Base-by-base conservation (phyloP, 306 rosid genomes). In the Malus sylvestris region DNA sequence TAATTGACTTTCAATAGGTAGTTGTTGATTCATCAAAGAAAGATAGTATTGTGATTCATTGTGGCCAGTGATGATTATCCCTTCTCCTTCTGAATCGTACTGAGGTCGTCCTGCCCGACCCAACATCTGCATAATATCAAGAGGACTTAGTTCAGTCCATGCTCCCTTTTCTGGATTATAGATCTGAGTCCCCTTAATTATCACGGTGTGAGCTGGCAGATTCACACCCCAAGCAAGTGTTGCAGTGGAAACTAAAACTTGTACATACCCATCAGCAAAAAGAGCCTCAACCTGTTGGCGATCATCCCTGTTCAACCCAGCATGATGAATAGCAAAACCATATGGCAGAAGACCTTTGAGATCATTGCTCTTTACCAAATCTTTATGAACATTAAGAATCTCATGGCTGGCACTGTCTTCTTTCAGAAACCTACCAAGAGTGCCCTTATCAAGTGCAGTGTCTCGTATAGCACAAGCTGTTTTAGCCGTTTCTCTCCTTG, bases 71-170 rank as follows among this genome's bases (percentile, higher is more conserved):
- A 91, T 86, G 81, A 94, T 91, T 76, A 94, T 90, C 67, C 98
- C 97, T 86, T 89, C 96, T 6, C 96, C 97, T 74, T 87, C 83
- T 6, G 96, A 79, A 86, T 94, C 98, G 75, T 57, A 90, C 35
- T 91, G 97, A 35, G 98, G 98, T 85, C 97, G 91, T 80, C 98
- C 98, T 10, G 98, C 98, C 81, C 98, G 96, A 81, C 97, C 98
- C 76, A 91, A 78, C 97, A 93, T 93, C 88, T 90, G 98, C 98
- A 91, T 93, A 67, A 93, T 88, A 79, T 93, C 93, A 65, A 93
- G 90, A 80, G 98, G 98, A 83, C 96, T 91, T 7, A 94, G 86
- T 81, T 91, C 98, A 76, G 97, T 94, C 98, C 97, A 94, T 76
- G 96, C 95, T 30, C 97, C 98, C 81, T 94, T 94, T 59, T 90